Evolutionary conservation across 768 basidiomycete genomes (phyloP).

Genomic region (Suillus variegatus): DNA sequence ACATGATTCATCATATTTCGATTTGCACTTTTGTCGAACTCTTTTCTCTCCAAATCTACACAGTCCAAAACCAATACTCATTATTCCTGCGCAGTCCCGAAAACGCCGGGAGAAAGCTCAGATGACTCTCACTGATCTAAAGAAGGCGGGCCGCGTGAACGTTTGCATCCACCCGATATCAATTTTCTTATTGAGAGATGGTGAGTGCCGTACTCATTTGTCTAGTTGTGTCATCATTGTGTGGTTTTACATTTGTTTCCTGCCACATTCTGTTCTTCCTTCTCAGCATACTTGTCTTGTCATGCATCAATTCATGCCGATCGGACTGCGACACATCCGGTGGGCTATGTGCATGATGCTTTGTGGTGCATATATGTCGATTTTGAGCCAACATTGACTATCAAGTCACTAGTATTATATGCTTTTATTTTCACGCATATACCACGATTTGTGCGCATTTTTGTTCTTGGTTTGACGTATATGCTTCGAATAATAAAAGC

Average conservation of each 20-base stretch:
- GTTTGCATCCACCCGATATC: slow-evolving; percentile 65
- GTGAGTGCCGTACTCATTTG: slow-evolving; percentile 31
- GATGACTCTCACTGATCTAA: slow-evolving; percentile 33
- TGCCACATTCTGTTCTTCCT: neutral
- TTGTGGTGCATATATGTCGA: neutral
- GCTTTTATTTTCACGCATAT: neutral
- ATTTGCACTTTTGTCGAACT: neutral
- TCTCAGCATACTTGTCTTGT: neutral
- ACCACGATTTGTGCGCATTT: neutral
- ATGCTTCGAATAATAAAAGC: neutral
- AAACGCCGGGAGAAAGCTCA: slow-evolving; percentile 16
- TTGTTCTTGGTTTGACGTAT: neutral
- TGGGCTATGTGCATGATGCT: neutral
- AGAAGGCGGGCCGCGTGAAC: slow-evolving; percentile 57
- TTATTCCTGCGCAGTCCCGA: slow-evolving; percentile 5
- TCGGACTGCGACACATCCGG: neutral
- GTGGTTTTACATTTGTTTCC: neutral
- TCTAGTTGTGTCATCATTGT: neutral
- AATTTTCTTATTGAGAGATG: slow-evolving; percentile 68
- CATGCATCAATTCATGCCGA: neutral
- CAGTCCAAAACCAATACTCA: neutral
- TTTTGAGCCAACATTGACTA: neutral
- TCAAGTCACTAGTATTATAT: neutral
- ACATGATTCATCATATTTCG: neutral
- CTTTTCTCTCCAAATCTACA: neutral